Percentiles rank a stretch among this genome's conserved stretches.
These are phyloP conservation scores for Iris pallida DNA, from an alignment of 116 monocot species.

Conservation along the genomic window DNA sequence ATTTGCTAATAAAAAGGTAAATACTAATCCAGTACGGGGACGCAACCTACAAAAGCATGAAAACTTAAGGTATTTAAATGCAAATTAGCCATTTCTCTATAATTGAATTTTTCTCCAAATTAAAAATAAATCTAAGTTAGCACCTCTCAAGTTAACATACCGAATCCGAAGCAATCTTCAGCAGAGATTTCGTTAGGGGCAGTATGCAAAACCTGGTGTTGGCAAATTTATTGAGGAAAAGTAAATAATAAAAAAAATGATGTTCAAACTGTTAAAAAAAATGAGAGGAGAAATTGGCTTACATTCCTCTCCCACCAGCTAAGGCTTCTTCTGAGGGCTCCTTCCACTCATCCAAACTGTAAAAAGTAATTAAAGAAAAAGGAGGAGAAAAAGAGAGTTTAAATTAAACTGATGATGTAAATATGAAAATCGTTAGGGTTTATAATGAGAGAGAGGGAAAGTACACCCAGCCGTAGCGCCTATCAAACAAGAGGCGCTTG, in stretches of 20 bases:
- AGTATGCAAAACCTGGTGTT: slow-evolving; percentile 73
- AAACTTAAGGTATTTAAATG: no score
- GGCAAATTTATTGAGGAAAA: slow-evolving; percentile 9
- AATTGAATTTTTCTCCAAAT: no score
- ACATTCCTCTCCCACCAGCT: slow-evolving; percentile 84
- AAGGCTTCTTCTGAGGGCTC: slow-evolving; percentile 70
- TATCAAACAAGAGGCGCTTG: slow-evolving; percentile 64
- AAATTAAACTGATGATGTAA: background rate
- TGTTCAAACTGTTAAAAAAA: background rate
- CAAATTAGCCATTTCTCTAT: no score
- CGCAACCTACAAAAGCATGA: no score
- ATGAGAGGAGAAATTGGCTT: background rate
- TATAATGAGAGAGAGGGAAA: slow-evolving; percentile 1
- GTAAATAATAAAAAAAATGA: background rate
- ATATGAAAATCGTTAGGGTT: background rate
- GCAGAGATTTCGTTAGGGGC: slow-evolving; percentile 48
- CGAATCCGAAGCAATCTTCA: slow-evolving; percentile 42
- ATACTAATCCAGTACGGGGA: no score
- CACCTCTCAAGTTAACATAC: slow-evolving; percentile 20
- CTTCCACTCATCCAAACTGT: slow-evolving; percentile 83
- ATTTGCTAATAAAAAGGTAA: no score
- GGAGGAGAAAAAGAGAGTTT: background rate
- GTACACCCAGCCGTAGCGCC: slow-evolving; percentile 92
- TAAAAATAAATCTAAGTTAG: no score
- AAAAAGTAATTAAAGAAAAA: background rate